A percentile compares a stretch with the other conserved stretches of the same genome.
Evolutionary conservation across 345 rosid genomes (phyloP).

Genomic region (Stellera chamaejasme): DNA sequence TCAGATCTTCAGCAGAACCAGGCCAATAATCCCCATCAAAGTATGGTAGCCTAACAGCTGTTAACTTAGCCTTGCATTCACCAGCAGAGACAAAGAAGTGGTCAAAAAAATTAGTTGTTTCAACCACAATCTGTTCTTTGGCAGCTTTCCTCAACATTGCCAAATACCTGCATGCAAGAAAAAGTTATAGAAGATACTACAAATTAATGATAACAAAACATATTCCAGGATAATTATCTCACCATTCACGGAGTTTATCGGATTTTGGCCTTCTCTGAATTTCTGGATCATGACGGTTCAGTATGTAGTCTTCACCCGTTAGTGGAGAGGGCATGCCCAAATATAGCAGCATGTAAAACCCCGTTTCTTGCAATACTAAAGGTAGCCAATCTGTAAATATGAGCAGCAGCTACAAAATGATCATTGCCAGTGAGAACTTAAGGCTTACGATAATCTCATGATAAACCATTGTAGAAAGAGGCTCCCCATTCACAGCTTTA

Average conservation of each 20-base stretch:
- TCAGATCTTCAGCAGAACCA: slow-evolving; percentile 97
- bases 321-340: slow-evolving; percentile 99
- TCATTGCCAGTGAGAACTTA: neutral
- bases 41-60: slow-evolving; percentile 97
- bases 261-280: slow-evolving; percentile 99
- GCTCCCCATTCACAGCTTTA: slow-evolving; percentile 86
- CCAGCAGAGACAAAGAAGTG: slow-evolving; percentile 82
- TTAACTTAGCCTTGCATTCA: slow-evolving; percentile 88
- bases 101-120: slow-evolving; percentile 76
- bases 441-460: slow-evolving; percentile 85
- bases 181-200: slow-evolving; percentile 14
- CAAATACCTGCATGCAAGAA: slow-evolving; percentile 58
- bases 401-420: neutral
- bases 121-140: slow-evolving; percentile 79
- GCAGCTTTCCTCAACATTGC: slow-evolving; percentile 83
- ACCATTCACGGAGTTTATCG: slow-evolving; percentile 97
- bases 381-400: slow-evolving; percentile 81
- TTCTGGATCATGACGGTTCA: slow-evolving; percentile 93
- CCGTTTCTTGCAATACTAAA: slow-evolving; percentile 92
- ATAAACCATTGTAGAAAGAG: slow-evolving; percentile 92
- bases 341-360: slow-evolving; percentile 99
- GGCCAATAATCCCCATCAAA: slow-evolving; percentile 99
- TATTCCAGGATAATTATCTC: slow-evolving; percentile 24
- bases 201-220: neutral
- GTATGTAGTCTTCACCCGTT: slow-evolving; percentile 97